phyloP scores from a whole-genome alignment of 768 basidiomycete genomes.

The Mycena metata region DNA sequence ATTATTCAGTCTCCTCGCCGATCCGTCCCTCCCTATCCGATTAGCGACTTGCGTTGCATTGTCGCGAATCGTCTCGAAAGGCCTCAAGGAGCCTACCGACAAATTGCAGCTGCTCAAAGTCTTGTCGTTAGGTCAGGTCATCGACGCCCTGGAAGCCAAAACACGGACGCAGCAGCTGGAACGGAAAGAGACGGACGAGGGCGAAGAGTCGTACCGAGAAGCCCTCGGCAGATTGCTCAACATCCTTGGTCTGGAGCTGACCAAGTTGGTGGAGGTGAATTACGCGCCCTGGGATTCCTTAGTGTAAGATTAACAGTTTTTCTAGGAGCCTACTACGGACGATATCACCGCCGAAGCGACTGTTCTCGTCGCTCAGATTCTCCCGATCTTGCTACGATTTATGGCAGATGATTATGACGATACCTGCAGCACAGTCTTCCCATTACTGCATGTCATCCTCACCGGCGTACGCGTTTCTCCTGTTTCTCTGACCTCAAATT shows the following conservation, averaged over 20 bases:
- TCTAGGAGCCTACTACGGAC: slow-evolving; percentile 72
- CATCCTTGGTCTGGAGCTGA: slow-evolving; percentile 83
- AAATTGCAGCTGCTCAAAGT: slow-evolving; percentile 93
- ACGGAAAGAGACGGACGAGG: slow-evolving; percentile 82
- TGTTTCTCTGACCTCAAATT: slow-evolving; percentile 15
- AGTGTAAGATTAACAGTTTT: slow-evolving; percentile 18
- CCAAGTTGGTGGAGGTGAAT: slow-evolving; percentile 86
- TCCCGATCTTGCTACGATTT: slow-evolving; percentile 89
- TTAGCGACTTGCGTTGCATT: slow-evolving; percentile 86
- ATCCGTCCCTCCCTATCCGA: slow-evolving; percentile 83
- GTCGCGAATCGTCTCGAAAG: slow-evolving; percentile 89
- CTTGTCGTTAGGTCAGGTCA: slow-evolving; percentile 84
- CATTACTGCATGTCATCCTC: slow-evolving; percentile 82
- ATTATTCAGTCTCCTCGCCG: slow-evolving; percentile 85
- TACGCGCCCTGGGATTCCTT: slow-evolving; percentile 7
- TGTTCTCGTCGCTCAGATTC: slow-evolving; percentile 70
- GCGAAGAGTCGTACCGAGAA: slow-evolving; percentile 90
- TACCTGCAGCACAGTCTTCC: slow-evolving; percentile 87
- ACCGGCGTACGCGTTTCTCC: slow-evolving; percentile 67
- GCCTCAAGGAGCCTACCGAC: slow-evolving; percentile 90
- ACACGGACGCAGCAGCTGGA: slow-evolving; percentile 76
- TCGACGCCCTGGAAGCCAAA: slow-evolving; percentile 85
- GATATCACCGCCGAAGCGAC: slow-evolving; percentile 75
- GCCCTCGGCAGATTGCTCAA: slow-evolving; percentile 89
- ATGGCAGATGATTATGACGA: slow-evolving; percentile 93